These are phyloP conservation scores for Clitoria ternatea DNA, from an alignment of 306 rosid species.

Conservation along the genomic window DNA sequence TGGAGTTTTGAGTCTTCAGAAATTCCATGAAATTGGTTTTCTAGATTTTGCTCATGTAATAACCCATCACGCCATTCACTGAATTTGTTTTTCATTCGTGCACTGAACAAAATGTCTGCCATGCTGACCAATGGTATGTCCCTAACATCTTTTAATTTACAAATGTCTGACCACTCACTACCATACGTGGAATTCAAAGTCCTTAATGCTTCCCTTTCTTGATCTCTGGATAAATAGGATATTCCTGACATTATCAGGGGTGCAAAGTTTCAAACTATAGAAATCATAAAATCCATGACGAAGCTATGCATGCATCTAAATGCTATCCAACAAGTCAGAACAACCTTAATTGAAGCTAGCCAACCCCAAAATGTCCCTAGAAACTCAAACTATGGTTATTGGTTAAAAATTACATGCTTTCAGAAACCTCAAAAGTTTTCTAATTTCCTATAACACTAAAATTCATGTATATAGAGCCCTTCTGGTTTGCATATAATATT, in stretches of 20 bases:
- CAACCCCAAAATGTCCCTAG: neutral
- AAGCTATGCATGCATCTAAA: neutral
- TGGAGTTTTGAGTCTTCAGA: slow-evolving; percentile 48
- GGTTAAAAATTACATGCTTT: neutral
- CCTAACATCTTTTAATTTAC: slow-evolving; percentile 35
- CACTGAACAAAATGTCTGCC: slow-evolving; percentile 64
- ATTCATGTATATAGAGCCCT: neutral
- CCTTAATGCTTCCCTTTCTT: slow-evolving; percentile 64
- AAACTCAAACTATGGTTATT: neutral
- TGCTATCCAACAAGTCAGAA: neutral
- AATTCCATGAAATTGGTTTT: slow-evolving; percentile 41
- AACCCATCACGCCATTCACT: slow-evolving; percentile 79
- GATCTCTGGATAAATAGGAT: slow-evolving; percentile 91
- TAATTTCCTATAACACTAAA: neutral
- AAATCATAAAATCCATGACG: slow-evolving; percentile 1
- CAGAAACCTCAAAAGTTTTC: neutral
- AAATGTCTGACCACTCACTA: slow-evolving; percentile 38
- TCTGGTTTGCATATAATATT: neutral
- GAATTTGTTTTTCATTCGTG: slow-evolving; percentile 70
- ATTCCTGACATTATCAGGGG: slow-evolving; percentile 83
- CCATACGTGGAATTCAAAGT: slow-evolving; percentile 37
- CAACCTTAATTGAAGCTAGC: neutral
- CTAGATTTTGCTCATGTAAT: slow-evolving; percentile 40
- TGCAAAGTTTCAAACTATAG: slow-evolving; percentile 50
- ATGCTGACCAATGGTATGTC: slow-evolving; percentile 39